Percentiles rank a stretch among this genome's conserved stretches.
Conservation (phyloP, 2,329 filamentous ascomycete genomes). For the Calonectria montana region DNA sequence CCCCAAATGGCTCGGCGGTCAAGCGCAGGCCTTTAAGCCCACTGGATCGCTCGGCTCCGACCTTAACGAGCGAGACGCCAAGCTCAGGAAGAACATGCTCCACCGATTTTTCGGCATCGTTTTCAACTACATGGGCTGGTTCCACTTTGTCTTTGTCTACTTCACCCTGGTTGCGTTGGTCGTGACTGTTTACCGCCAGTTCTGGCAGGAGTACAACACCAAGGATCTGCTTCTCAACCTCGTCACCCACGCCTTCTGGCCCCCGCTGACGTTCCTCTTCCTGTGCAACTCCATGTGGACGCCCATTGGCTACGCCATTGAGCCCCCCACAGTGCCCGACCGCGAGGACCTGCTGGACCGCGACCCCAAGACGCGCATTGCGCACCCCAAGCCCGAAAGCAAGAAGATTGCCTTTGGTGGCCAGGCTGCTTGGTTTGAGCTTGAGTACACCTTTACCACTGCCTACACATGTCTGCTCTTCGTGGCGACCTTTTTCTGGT, state of each 20-base stretch:
- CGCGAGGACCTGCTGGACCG: conserved; percentile 67
- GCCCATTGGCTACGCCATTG: conserved; percentile 70
- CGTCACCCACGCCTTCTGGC: conserved; percentile 72
- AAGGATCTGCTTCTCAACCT: conserved; percentile 61
- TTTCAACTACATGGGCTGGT: conserved; percentile 65
- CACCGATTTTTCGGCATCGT: conserved; percentile 65
- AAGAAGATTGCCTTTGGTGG: conserved; percentile 67
- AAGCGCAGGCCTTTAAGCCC: conserved; percentile 68
- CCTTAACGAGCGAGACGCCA: conserved; percentile 68
- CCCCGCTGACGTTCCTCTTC: conserved; percentile 68
- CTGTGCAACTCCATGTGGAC: conserved; percentile 67
- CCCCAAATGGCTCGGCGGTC: conserved; percentile 69
- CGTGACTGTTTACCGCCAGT: conserved; percentile 63
- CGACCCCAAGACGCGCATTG: conserved; percentile 66
- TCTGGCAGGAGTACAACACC: conserved; percentile 51
- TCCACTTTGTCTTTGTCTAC: conserved; percentile 67
- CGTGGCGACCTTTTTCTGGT: conserved; percentile 46
- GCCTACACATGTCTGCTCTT: conserved; percentile 63
- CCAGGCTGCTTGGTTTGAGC: conserved; percentile 66
- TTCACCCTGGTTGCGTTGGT: conserved; percentile 63
- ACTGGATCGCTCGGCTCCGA: conserved; percentile 67
- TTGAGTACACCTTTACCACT: conserved; percentile 64
- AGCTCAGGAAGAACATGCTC: conserved; percentile 62
- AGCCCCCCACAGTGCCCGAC: conserved; percentile 68
- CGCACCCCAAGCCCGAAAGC: conserved; percentile 60